These are phyloP conservation scores for Myriosclerotinia duriaeana DNA, from an alignment of 2,329 filamentous ascomycete species.

Conservation along the genomic window DNA sequence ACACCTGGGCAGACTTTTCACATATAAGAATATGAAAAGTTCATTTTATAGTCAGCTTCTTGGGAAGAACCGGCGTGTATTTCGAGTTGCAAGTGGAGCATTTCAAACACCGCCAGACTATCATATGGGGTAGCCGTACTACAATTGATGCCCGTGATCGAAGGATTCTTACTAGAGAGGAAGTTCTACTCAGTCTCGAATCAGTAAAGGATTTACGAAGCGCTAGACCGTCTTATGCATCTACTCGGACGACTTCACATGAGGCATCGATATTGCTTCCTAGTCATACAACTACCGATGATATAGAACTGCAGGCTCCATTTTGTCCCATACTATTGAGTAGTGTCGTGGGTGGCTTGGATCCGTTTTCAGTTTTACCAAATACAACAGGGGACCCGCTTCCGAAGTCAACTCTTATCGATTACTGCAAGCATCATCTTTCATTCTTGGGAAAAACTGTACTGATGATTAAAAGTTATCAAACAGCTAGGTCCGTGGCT, in stretches of 20 bases:
- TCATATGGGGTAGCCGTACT: constrained; percentile 5
- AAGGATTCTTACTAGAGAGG: background rate
- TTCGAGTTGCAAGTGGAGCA: background rate
- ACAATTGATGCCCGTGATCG: background rate
- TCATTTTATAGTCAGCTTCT: background rate
- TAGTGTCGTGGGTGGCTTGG: background rate
- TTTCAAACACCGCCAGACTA: background rate
- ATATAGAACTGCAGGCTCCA: background rate
- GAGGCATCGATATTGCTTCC: background rate
- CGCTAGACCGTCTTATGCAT: background rate
- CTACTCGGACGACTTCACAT: background rate
- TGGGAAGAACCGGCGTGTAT: background rate
- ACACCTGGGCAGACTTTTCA: background rate
- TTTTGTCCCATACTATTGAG: background rate
- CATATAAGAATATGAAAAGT: background rate
- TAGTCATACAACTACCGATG: background rate
- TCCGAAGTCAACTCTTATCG: constrained; percentile 16
- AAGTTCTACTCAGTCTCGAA: background rate
- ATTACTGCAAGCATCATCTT: constrained; percentile 7
- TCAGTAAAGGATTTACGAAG: background rate
- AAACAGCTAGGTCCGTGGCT: constrained; percentile 30
- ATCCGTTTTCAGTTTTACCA: constrained; percentile 20
- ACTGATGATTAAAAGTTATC: constrained; percentile 22
- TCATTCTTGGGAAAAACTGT: too few relatives aligned
- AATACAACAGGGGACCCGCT: constrained; percentile 12